Evolutionary conservation across 352 stramenopile species (phyloP).

Genomic region (Globisporangium radiosum): DNA sequence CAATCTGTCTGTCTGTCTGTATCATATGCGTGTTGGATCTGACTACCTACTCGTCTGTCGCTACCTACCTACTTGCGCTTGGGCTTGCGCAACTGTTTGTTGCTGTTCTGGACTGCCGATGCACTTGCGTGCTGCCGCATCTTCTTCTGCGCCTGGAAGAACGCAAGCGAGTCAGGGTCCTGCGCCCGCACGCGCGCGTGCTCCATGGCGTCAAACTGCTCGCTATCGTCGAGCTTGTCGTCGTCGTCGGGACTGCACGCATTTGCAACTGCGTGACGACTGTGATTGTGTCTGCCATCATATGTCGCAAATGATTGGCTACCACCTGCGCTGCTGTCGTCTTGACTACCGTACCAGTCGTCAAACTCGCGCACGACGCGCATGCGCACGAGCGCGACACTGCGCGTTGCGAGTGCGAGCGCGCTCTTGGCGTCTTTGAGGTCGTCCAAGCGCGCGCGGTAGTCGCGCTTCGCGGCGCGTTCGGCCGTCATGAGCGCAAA

Average conservation of each 20-base stretch:
- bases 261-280: conserved; percentile 7
- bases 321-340: conserved; percentile 16
- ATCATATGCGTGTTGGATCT: too few species aligned
- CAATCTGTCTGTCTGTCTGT: too few species aligned
- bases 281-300: conserved; percentile 12
- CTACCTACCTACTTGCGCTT: conserved; percentile 19
- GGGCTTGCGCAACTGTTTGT: conserved; percentile 20
- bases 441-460: conserved; percentile 76
- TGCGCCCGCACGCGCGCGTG: conserved; percentile 79
- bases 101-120: not conserved
- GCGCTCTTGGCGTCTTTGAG: conserved; percentile 75
- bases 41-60: not conserved
- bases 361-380: conserved; percentile 81
- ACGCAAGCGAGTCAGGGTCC: conserved; percentile 87
- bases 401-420: conserved; percentile 56
- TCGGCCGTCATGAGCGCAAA: conserved; percentile 84
- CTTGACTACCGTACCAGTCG: conserved; percentile 69
- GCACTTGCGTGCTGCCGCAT: conserved; percentile 48
- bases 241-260: conserved; percentile 16
- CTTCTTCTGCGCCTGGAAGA: conserved; percentile 89
- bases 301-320: conserved; percentile 21
- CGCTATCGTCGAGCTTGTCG: conserved; percentile 87
- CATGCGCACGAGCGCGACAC: conserved; percentile 70
- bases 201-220: conserved; percentile 91
- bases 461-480: conserved; percentile 81